phyloP scores from a whole-genome alignment of 1,284 basidiomycete genomes.

The Veloboletus limbatus region DNA sequence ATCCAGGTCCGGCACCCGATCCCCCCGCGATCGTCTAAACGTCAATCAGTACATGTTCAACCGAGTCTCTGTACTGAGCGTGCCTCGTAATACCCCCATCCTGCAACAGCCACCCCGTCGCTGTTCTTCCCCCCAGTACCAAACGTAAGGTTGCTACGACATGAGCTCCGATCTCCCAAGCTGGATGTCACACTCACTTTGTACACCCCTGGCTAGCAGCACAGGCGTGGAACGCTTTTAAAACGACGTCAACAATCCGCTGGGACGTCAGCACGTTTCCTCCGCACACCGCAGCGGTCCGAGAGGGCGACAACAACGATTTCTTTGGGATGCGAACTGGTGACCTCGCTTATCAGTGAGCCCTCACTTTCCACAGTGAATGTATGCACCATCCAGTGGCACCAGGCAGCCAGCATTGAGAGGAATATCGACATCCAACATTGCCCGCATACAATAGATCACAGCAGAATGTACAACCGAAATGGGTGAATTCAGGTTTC shows the following conservation, averaged over 20 bases:
- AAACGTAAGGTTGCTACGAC: slow-evolving; percentile 82
- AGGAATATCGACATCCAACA: slow-evolving; percentile 91
- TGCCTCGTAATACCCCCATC: slow-evolving; percentile 96
- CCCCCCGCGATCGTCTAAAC: slow-evolving; percentile 87
- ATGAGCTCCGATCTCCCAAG: slow-evolving; percentile 4
- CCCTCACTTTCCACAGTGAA: not conserved
- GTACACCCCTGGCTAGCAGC: slow-evolving; percentile 95
- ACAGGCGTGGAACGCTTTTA: slow-evolving; percentile 90
- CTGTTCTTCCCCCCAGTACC: slow-evolving; percentile 85
- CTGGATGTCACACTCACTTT: slow-evolving; percentile 51
- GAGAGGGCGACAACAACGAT: slow-evolving; percentile 79
- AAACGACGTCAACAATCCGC: slow-evolving; percentile 91
- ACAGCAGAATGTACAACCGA: slow-evolving; percentile 91
- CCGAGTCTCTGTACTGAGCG: slow-evolving; percentile 4
- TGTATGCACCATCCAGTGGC: slow-evolving; percentile 62
- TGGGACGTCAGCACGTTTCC: slow-evolving; percentile 94
- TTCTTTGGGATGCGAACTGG: slow-evolving; percentile 80
- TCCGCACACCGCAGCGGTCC: slow-evolving; percentile 87
- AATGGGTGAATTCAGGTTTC: slow-evolving; percentile 87
- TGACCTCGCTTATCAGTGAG: slow-evolving; percentile 8
- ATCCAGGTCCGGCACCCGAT: slow-evolving; percentile 85
- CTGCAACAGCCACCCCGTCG: slow-evolving; percentile 71
- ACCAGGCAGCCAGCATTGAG: slow-evolving; percentile 92
- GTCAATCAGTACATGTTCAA: slow-evolving; percentile 2
- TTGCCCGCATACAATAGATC: slow-evolving; percentile 92